Evolutionary conservation across 139 green algal species (phyloP).

Genomic region (Gonium pectorale): DNA sequence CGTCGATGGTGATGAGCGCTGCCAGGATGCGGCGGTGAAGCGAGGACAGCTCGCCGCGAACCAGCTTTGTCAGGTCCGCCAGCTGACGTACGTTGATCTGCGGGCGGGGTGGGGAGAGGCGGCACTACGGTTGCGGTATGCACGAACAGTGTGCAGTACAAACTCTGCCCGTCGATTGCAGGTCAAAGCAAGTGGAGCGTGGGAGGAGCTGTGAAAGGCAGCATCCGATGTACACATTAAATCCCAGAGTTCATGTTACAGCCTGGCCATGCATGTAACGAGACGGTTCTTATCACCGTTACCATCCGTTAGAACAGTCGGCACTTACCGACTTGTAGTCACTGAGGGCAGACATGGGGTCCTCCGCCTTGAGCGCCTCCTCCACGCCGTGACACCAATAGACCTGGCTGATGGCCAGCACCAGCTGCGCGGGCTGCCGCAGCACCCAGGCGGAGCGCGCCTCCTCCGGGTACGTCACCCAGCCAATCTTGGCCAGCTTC

Average conservation of each 20-base stretch:
- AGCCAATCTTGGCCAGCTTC: constrained; percentile 69
- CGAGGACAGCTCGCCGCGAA: constrained; percentile 70
- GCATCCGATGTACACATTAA: too few species aligned
- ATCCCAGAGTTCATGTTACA: too few species aligned
- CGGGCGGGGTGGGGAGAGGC: neutral
- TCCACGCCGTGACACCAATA: constrained; percentile 84
- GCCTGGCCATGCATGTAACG: too few species aligned
- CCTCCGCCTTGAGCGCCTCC: constrained; percentile 50
- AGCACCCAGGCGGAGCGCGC: constrained; percentile 81
- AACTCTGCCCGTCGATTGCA: too few species aligned
- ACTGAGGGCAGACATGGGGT: constrained; percentile 11
- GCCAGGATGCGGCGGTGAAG: constrained; percentile 75
- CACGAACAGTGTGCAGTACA: too few species aligned
- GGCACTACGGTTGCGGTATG: too few species aligned
- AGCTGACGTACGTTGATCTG: constrained; percentile 76
- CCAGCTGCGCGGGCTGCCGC: constrained; percentile 86
- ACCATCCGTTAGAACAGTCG: neutral
- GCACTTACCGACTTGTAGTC: constrained; percentile 27
- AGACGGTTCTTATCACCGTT: too few species aligned
- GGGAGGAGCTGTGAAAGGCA: too few species aligned
- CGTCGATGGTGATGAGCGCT: constrained; percentile 91
- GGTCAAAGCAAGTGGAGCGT: too few species aligned
- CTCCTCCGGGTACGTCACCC: constrained; percentile 70
- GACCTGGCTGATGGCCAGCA: constrained; percentile 83
- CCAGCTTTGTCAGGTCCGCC: constrained; percentile 73